Evolutionary conservation across 352 stramenopile species (phyloP).

Genomic region (Pythium diclinum): DNA sequence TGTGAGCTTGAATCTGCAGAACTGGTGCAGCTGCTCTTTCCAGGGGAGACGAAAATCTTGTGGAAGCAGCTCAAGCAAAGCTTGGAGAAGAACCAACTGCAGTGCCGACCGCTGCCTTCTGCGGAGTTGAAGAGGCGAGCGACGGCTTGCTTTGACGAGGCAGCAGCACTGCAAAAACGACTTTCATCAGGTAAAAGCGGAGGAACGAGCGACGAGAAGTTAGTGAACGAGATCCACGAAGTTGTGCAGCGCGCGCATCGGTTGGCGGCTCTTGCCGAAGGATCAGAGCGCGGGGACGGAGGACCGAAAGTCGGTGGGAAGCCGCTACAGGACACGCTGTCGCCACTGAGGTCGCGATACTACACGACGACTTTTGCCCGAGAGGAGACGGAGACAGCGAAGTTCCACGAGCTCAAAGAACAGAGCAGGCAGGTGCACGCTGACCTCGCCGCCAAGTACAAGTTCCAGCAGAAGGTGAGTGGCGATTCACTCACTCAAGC

Average conservation of each 20-base stretch:
- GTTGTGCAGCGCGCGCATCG: conserved; percentile 24
- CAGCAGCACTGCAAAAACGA: conserved; percentile 17
- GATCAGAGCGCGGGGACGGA: background rate
- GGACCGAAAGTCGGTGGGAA: background rate
- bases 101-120: conserved; percentile 14
- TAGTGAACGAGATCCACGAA: conserved; percentile 18
- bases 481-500: background rate
- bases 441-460: conserved; percentile 24
- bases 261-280: conserved; percentile 18
- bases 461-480: conserved; percentile 27
- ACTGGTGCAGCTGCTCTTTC: background rate
- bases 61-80: conserved; percentile 17
- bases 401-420: conserved; percentile 26
- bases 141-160: conserved; percentile 24
- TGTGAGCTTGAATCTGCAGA: background rate
- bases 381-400: background rate
- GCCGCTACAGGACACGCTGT: background rate
- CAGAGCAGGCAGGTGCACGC: conserved; percentile 11
- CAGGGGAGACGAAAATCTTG: background rate
- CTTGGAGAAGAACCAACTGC: conserved; percentile 13
- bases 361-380: conserved; percentile 18
- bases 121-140: conserved; percentile 13
- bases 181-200: background rate
- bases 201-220: conserved; percentile 1
- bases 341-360: conserved; percentile 19